Percentiles rank a stretch among this genome's conserved stretches.
Conservation (phyloP, 495 filamentous ascomycete genomes). For the Penicillium soppii region DNA sequence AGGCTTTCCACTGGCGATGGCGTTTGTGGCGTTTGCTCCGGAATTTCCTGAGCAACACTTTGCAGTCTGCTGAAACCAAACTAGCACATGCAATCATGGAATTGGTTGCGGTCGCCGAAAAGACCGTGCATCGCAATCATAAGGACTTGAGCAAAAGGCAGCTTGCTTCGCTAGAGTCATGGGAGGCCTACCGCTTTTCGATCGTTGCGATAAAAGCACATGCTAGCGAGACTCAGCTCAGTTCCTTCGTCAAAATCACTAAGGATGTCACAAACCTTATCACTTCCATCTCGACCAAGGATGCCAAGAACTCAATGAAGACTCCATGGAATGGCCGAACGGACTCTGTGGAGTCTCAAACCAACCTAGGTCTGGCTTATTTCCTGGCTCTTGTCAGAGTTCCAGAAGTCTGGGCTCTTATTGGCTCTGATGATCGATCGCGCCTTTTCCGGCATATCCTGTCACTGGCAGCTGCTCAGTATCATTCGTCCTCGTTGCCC, state of each 20-base stretch:
- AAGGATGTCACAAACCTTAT: conserved; percentile 30
- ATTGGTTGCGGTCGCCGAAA: conserved; percentile 27
- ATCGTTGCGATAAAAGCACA: conserved; percentile 28
- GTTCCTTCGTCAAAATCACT: conserved; percentile 26
- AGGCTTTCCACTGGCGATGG: conserved; percentile 45
- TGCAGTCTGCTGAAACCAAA: conserved; percentile 20
- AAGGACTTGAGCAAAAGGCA: conserved; percentile 25
- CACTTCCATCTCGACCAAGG: conserved; percentile 25
- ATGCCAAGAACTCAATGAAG: conserved; percentile 30
- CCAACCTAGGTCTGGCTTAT: conserved; percentile 36
- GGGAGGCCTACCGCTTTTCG: conserved; percentile 42
- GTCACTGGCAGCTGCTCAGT: conserved; percentile 36
- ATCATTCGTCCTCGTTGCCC: conserved; percentile 24
- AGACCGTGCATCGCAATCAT: conserved; percentile 34
- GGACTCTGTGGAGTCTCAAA: conserved; percentile 32
- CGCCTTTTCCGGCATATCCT: conserved; percentile 37
- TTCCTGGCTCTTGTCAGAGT: conserved; percentile 32
- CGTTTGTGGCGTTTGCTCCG: conserved; percentile 44
- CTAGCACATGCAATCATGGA: conserved; percentile 15
- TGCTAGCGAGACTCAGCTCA: conserved; percentile 16
- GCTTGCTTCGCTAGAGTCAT: conserved; percentile 34
- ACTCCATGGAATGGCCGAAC: conserved; percentile 40
- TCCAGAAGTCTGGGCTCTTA: conserved; percentile 33
- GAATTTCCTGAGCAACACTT: conserved; percentile 34
- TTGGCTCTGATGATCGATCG: conserved; percentile 28